These are phyloP conservation scores for Tolypocladium amazonense DNA, from an alignment of 2,329 filamentous ascomycete genomes.

Conservation along the genomic window DNA sequence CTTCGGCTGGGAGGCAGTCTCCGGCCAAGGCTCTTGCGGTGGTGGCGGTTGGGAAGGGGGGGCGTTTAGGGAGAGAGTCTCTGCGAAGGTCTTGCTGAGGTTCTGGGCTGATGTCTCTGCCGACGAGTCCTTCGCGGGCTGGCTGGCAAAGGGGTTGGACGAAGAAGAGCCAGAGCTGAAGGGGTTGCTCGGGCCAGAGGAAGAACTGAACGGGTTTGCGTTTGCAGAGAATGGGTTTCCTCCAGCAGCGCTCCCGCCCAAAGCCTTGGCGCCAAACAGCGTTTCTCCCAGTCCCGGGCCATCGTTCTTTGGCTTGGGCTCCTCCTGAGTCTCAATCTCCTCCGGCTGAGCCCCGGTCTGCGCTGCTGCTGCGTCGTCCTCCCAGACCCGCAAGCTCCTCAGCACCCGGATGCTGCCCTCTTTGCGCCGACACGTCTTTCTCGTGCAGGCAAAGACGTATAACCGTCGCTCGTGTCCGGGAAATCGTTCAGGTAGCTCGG, in stretches of 20 bases:
- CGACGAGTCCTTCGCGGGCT: constrained; percentile 20
- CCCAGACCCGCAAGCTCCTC: constrained; percentile 52
- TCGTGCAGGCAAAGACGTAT: constrained; percentile 75
- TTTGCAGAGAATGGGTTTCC: constrained; percentile 52
- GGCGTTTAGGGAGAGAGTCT: constrained; percentile 65
- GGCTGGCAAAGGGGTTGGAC: constrained; percentile 19
- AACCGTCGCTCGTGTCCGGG: constrained; percentile 78
- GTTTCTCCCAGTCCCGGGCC: constrained; percentile 49
- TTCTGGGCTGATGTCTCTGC: constrained; percentile 15
- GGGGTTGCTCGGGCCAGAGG: constrained; percentile 15
- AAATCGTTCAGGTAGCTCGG: constrained; percentile 77
- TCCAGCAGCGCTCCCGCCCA: constrained; percentile 23
- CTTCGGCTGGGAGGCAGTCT: constrained; percentile 48
- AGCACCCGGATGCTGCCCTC: constrained; percentile 71
- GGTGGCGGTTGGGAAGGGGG: constrained; percentile 20
- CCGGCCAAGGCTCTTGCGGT: constrained; percentile 65
- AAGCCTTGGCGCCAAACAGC: constrained; percentile 55
- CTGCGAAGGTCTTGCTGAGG: constrained; percentile 56
- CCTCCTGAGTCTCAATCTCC: constrained; percentile 17
- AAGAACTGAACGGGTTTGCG: constrained; percentile 34
- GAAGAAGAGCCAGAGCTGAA: constrained; percentile 14
- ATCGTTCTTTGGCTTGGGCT: constrained; percentile 21
- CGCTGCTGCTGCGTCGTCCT: constrained; percentile 22
- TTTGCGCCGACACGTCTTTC: constrained; percentile 70
- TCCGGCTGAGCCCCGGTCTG: constrained; percentile 17